phyloP scores from a whole-genome alignment of 495 filamentous ascomycete genomes.

The Aspergillus indologenus region DNA sequence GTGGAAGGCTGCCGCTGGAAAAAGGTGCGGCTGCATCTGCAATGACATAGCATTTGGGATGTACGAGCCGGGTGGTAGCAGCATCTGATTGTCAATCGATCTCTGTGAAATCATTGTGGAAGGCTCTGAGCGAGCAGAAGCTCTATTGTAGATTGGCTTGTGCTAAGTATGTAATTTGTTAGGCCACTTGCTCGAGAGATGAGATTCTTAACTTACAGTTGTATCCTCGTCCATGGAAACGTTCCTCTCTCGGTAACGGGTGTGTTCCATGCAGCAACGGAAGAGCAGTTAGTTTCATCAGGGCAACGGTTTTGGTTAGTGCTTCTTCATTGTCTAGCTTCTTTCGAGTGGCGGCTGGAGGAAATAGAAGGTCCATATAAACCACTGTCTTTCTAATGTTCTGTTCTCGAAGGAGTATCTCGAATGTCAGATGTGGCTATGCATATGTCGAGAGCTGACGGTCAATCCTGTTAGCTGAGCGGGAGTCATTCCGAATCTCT shows the following conservation, averaged over 20 bases:
- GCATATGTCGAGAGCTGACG: slow-evolving; percentile 18
- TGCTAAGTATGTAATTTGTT: not conserved
- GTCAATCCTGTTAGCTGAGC: slow-evolving; percentile 16
- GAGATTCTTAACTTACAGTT: not conserved
- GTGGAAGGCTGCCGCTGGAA: slow-evolving; percentile 1
- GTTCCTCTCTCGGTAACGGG: not conserved
- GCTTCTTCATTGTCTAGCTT: not conserved
- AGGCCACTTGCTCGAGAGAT: not conserved
- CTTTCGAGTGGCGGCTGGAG: not conserved
- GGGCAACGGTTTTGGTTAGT: not conserved
- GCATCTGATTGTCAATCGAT: not conserved
- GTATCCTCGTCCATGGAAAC: not conserved
- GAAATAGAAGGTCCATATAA: not conserved
- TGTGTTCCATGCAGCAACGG: not conserved
- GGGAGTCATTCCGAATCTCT: slow-evolving; percentile 2
- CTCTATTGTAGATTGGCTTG: not conserved
- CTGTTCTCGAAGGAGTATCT: slow-evolving; percentile 1
- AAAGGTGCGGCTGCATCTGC: slow-evolving; percentile 1
- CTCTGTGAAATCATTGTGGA: not conserved
- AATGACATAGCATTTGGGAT: not conserved
- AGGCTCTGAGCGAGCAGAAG: not conserved
- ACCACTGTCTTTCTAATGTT: not conserved
- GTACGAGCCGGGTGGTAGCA: slow-evolving; percentile 3
- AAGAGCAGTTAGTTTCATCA: not conserved
- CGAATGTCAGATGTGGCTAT: slow-evolving; percentile 28